A percentile compares a stretch with the other conserved stretches of the same genome.
phyloP scores from a whole-genome alignment of 1,284 basidiomycete species.

The Leccinum griseonigrum region DNA sequence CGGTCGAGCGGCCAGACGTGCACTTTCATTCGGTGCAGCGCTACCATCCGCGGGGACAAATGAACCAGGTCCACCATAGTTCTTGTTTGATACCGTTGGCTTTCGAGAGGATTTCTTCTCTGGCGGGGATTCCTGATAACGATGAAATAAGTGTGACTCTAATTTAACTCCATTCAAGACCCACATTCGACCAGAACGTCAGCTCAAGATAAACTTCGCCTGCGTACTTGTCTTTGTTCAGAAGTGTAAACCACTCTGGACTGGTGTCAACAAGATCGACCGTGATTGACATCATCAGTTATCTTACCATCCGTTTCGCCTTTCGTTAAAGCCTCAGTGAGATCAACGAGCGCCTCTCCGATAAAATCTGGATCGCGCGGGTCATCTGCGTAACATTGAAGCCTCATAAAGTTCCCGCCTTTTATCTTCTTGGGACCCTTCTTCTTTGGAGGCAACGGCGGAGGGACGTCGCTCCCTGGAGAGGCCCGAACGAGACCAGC shows the following conservation, averaged over 20 bases:
- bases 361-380: constrained; percentile 94
- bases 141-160: constrained; percentile 7
- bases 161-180: constrained; percentile 34
- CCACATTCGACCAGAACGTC: constrained; percentile 93
- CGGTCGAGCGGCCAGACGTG: constrained; percentile 31
- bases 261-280: constrained; percentile 10
- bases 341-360: constrained; percentile 85
- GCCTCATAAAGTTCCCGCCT: constrained; percentile 74
- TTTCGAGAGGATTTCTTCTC: constrained; percentile 62
- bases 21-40: constrained; percentile 26
- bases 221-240: constrained; percentile 88
- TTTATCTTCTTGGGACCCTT: constrained; percentile 57
- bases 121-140: constrained; percentile 64
- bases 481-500: constrained; percentile 55
- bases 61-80: constrained; percentile 74
- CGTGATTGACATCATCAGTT: neutral
- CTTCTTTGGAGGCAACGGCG: constrained; percentile 59
- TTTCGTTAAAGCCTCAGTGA: constrained; percentile 88
- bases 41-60: constrained; percentile 59
- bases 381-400: constrained; percentile 95
- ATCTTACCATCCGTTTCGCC: constrained; percentile 93
- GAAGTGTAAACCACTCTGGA: constrained; percentile 91
- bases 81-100: constrained; percentile 48
- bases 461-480: constrained; percentile 52
- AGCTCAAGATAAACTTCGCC: constrained; percentile 94